A percentile compares a stretch with the other conserved stretches of the same genome.
Evolutionary conservation across 2,329 filamentous ascomycete species (phyloP).

Genomic region (Pyrenochaeta sp.): DNA sequence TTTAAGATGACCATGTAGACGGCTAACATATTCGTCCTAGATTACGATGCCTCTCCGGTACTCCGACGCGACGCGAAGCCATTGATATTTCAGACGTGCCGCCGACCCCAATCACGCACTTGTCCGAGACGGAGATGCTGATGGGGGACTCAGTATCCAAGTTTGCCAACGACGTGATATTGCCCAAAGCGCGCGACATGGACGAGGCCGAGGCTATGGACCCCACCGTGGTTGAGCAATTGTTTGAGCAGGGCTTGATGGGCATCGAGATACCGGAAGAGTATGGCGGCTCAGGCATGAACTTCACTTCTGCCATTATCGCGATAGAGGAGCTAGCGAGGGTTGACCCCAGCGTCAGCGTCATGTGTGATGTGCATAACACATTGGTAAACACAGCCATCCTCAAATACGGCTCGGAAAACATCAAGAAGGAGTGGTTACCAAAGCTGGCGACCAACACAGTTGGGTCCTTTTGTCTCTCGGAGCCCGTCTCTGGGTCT

Average conservation of each 20-base stretch:
- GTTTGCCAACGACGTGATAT: constrained; percentile 87
- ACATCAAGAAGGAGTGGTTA: constrained; percentile 84
- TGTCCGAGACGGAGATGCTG: constrained; percentile 87
- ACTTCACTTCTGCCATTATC: constrained; percentile 95
- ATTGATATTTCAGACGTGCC: constrained; percentile 74
- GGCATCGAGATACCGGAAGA: constrained; percentile 97
- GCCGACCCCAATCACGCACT: constrained; percentile 90
- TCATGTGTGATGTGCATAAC: constrained; percentile 97
- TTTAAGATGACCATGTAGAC: constrained; percentile 5
- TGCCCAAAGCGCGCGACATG: constrained; percentile 95
- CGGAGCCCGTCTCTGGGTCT: constrained; percentile 89
- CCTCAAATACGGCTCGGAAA: constrained; percentile 80
- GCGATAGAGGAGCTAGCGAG: constrained; percentile 96
- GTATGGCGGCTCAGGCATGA: constrained; percentile 96
- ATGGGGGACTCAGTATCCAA: constrained; percentile 92
- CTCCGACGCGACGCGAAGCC: constrained; percentile 46
- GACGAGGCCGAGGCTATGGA: constrained; percentile 97
- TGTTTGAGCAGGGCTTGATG: constrained; percentile 98
- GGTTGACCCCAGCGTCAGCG: constrained; percentile 92
- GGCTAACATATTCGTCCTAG: constrained; percentile 15
- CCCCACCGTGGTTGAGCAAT: constrained; percentile 82
- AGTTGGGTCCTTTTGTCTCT: constrained; percentile 89
- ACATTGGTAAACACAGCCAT: constrained; percentile 95
- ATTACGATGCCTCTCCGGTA: constrained; percentile 55
- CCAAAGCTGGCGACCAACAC: constrained; percentile 90